phyloP scores from a whole-genome alignment of 345 rosid species.

The Dovyalis caffra region DNA sequence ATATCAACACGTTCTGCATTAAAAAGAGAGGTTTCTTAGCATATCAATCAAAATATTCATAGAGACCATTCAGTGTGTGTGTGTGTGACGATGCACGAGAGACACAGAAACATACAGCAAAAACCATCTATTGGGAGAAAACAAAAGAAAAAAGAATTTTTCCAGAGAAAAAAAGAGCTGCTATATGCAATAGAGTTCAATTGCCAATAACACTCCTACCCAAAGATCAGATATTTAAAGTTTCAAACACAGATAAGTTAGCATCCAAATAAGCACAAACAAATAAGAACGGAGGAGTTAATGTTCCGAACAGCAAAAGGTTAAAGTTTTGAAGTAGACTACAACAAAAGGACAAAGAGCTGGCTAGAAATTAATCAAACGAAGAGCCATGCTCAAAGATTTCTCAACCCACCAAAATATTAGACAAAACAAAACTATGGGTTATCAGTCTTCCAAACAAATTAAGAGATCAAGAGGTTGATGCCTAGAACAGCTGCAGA shows the following conservation, averaged over 20 bases:
- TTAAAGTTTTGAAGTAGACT: not conserved
- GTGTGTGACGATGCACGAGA: not conserved
- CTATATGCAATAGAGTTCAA: not conserved
- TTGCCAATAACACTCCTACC: not conserved
- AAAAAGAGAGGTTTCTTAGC: not conserved
- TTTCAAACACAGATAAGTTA: not conserved
- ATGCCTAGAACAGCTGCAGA: not conserved
- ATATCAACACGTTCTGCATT: conserved; percentile 31
- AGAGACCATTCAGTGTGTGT: not conserved
- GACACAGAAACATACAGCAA: not conserved
- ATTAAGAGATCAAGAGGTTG: not conserved
- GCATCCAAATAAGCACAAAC: not conserved
- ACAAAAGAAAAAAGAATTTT: too few species aligned
- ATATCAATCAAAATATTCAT: not conserved
- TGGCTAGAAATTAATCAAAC: not conserved
- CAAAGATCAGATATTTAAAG: not conserved
- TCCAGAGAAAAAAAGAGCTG: not conserved
- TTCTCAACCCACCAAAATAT: not conserved
- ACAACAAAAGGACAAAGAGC: not conserved
- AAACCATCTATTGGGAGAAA: not conserved
- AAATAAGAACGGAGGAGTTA: not conserved
- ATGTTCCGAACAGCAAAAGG: not conserved
- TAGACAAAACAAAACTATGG: not conserved
- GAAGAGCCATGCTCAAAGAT: not conserved
- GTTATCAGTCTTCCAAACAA: not conserved